Evolutionary conservation across 225 moss, liverwort and hornwort genomes (phyloP), one percentile per base, ranked within the genome.

Genomic region (Bryum argenteum): DNA sequence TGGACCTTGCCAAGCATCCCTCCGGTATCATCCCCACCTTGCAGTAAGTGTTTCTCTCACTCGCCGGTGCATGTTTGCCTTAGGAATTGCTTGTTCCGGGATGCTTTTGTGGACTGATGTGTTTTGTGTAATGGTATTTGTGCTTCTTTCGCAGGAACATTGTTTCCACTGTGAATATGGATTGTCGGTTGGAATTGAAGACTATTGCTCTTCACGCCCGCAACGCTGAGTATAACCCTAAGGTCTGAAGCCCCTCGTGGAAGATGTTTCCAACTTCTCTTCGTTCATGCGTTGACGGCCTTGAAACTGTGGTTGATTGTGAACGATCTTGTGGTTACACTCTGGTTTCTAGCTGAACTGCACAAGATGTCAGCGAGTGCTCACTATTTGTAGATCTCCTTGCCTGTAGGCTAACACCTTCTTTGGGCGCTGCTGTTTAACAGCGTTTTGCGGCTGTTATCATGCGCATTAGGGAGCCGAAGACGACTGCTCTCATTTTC

Each of bases 361-460:
- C 41, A 24, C 23, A 5, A 52, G 52, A 16, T 20, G 43, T 1
- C 2, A 2, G 10, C 41, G 45, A 7, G 13, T 54, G 13, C 8
- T 39, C 43, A 67, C 9, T 33, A 16, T 14, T 19, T 50, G 16
- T 37, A 23, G 12, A 20, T 63, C 11, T 17, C 50, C 13, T 22
- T 56, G 9, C 58, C 39, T 20, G 17, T 28, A 48, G 42, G 8
- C 54, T 33, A 33, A 33, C 7, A 33, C 33, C 33, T 33, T 6
- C 61, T 65, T 48, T 73, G 48, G 55, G 72, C 10, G 20, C 54
- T 75, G 33, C 24, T 57, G 26, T 82, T 41, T 74, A 33, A 8
- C 84, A 96, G 96, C 96, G 96, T 74, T 96, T 96, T 84, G 96
- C 96, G 60, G 96, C 96, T 53, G 96, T 96, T 18, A 96, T 96